A percentile compares a stretch with the other conserved stretches of the same genome.
These are phyloP conservation scores for Helichrysum umbraculigerum DNA, from an alignment of 129 eudicot genomes.

Conservation along the genomic window DNA sequence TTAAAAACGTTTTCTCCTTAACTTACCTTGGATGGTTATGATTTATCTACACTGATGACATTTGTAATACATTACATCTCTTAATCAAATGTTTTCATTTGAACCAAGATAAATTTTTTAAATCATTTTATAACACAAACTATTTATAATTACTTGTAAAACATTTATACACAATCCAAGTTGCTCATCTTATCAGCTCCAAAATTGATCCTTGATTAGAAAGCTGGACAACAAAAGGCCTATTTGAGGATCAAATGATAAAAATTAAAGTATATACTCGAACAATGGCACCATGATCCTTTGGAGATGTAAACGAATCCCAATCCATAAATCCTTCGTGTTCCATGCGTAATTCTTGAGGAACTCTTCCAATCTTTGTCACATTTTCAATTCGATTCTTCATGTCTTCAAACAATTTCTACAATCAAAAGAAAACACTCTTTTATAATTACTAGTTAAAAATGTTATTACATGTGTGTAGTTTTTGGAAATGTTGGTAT, in stretches of 20 bases:
- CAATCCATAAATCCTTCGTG: constrained; percentile 55
- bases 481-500: not conserved
- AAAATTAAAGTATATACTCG: constrained; percentile 31
- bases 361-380: constrained; percentile 40
- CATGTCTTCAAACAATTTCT: constrained; percentile 62
- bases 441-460: not conserved
- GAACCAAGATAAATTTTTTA: no score
- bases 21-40: no score
- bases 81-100: no score
- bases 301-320: constrained; percentile 51
- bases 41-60: no score
- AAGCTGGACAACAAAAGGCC: not conserved
- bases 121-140: no score
- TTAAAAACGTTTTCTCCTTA: no score
- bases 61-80: no score
- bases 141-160: no score
- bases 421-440: constrained; percentile 2
- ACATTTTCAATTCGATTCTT: constrained; percentile 48
- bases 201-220: not conserved
- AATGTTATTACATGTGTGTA: not conserved
- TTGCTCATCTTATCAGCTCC: no score
- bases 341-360: constrained; percentile 36
- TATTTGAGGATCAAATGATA: not conserved
- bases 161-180: no score
- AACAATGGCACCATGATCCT: constrained; percentile 58